Base-by-base conservation (phyloP, 2,329 filamentous ascomycete species). In the Fusarium penzigii region DNA sequence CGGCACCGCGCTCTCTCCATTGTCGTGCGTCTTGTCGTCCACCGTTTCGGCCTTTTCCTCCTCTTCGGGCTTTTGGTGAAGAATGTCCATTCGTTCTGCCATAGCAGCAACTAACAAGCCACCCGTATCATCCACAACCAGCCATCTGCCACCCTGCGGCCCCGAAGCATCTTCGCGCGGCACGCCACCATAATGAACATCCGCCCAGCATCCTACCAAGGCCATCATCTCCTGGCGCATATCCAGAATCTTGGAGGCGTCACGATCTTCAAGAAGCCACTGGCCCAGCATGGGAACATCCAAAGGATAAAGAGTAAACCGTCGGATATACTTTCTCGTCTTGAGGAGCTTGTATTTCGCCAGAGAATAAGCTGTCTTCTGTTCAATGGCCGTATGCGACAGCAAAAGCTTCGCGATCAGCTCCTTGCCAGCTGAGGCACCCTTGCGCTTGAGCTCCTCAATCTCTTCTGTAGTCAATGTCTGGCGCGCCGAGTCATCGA, bases 301-400 rank as follows among this genome's bases (percentile, higher is more conserved):
- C 61, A 97, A 75, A 1, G 93, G 93, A 46, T 96, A 71, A 2
- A 94, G 84, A 0, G 89, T 90, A 66, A 99, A 97, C 12, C 92
- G 81, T 64, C 89, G 87, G 58, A 97, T 82, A 69, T 96, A 97
- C 73, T 99, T 99, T 69, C 87, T 92, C 58, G 90, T 88, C 76
- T 99, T 99, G 42, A 96, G 80, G 16, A 97, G 77, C 66, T 94
- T 96, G 73, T 99, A 99, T 72, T 99, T 99, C 41, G 93, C 92
- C 52, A 97, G 78, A 3, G 92, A 95, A 67, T 95, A 99, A 1
- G 86, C 81, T 0, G 94, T 97, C 79, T 99, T 99, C 75, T 97
- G 89, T 61, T 96, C 92, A 41, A 99, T 81, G 1, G 88, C 89
- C 16, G 89, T 87, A 71, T 99, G 94, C 41, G 92, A 94, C 29